phyloP scores from a whole-genome alignment of 768 basidiomycete genomes.

The Tylopilus sp. region DNA sequence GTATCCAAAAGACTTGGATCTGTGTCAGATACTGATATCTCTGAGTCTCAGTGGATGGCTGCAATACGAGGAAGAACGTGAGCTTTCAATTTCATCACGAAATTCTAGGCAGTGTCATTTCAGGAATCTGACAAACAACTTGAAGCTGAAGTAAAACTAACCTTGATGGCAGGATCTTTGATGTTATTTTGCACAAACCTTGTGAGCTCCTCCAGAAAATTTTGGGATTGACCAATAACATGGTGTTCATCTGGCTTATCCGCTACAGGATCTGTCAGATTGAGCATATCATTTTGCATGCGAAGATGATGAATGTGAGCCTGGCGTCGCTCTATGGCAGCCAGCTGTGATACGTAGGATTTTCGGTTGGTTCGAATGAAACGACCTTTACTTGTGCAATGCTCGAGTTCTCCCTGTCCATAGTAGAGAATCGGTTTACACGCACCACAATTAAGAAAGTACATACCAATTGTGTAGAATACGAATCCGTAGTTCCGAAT shows the following conservation, averaged over 20 bases:
- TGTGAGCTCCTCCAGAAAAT: not conserved
- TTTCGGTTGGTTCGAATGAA: not conserved
- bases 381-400: not conserved
- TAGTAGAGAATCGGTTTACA: no score
- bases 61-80: not conserved
- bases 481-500: no score
- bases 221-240: not conserved
- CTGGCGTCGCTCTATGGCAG: not conserved
- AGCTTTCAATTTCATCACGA: not conserved
- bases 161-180: not conserved
- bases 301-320: not conserved
- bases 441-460: no score
- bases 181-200: not conserved
- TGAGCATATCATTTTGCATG: not conserved
- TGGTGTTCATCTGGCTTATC: not conserved
- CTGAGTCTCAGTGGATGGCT: not conserved
- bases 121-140: no score
- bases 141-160: not conserved
- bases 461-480: no score
- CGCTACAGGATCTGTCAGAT: not conserved
- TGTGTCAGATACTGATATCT: no score
- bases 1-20: no score
- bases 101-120: not conserved
- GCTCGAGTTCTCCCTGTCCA: not conserved
- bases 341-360: not conserved